Base-by-base conservation (phyloP, 345 rosid species). In the Linum lewisii region DNA sequence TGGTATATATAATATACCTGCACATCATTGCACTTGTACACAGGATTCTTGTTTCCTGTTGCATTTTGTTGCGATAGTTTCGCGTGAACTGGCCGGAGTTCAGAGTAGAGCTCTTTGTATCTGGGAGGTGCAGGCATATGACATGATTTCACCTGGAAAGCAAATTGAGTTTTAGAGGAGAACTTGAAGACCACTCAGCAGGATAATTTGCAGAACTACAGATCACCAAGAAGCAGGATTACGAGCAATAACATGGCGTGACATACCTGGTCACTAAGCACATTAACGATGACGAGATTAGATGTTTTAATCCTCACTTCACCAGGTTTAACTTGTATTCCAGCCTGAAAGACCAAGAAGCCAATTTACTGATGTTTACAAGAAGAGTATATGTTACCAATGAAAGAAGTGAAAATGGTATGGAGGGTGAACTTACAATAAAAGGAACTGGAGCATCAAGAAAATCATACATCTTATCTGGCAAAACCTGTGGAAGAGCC, bases 401-500 rank as follows among this genome's bases (percentile, higher is more conserved):
- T 3, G 21, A 50, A 57, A 47, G 4, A 20, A 38, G 21, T 51
- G 32, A 47, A 42, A 38, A 11, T 57, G 50, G 11, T 37, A 49
- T 8, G 44, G 13, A 24, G 56, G 32, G 11, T 58, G 64, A 58
- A 82, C 99, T 83, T 76, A 93, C 99, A 54, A 93, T 75, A 75
- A 83, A 93, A 10, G 99, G 99, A 81, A 93, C 99, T 4, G 99
- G 99, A 1, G 99, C 97, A 60, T 93, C 99, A 53, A 93, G 99
- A 81, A 93, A 93, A 77, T 93, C 99, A 65, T 83, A 68, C 97
- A 93, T 88, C 79, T 72, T 83, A 59, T 68, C 76, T 0, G 99
- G 99, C 45, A 93, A 75, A 74, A 93, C 76, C 99, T 93, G 87
- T 24, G 58, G 66, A 51, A 62, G 58, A 66, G 24, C 9, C 2